Evolutionary conservation across 2,329 filamentous ascomycete genomes (phyloP).

Genomic region (Cladorrhinum sp.): DNA sequence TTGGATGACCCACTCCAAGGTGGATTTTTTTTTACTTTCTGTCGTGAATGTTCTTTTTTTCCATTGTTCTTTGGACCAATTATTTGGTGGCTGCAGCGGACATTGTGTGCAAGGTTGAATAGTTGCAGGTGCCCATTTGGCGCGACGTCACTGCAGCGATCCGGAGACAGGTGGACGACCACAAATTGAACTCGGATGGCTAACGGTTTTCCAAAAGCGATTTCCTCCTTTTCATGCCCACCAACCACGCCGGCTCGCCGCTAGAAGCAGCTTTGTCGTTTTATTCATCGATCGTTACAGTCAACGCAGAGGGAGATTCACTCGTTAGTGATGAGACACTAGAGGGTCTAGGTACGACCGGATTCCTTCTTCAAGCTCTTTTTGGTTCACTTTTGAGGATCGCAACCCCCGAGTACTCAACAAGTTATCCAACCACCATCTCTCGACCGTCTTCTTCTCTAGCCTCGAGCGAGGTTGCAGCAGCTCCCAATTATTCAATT

Average conservation of each 20-base stretch:
- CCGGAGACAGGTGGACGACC: neutral
- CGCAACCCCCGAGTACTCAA: constrained; percentile 40
- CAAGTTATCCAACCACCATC: constrained; percentile 30
- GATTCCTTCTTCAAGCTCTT: constrained; percentile 67
- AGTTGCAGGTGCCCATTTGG: constrained; percentile 7
- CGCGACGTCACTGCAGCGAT: neutral
- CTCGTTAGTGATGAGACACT: constrained; percentile 86
- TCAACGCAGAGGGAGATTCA: constrained; percentile 93
- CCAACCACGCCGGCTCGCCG: constrained; percentile 61
- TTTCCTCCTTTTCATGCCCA: constrained; percentile 86
- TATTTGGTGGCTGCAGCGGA: constrained; percentile 1
- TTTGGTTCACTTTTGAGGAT: constrained; percentile 74
- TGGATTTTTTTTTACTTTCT: constrained; percentile 7
- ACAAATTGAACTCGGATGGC: constrained; percentile 1
- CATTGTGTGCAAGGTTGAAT: neutral
- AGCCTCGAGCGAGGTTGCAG: neutral
- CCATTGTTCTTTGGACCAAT: neutral
- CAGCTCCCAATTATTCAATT: neutral
- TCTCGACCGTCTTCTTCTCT: neutral
- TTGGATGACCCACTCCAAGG: constrained; percentile 6
- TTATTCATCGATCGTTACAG: constrained; percentile 82
- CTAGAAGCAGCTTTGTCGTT: constrained; percentile 84
- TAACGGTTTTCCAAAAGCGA: constrained; percentile 55
- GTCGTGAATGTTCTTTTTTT: constrained; percentile 3
- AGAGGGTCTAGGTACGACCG: constrained; percentile 87